A percentile compares a stretch with the other conserved stretches of the same genome.
Evolutionary conservation across 352 stramenopile genomes (phyloP).

Genomic region (Globisporangium cederbergense): DNA sequence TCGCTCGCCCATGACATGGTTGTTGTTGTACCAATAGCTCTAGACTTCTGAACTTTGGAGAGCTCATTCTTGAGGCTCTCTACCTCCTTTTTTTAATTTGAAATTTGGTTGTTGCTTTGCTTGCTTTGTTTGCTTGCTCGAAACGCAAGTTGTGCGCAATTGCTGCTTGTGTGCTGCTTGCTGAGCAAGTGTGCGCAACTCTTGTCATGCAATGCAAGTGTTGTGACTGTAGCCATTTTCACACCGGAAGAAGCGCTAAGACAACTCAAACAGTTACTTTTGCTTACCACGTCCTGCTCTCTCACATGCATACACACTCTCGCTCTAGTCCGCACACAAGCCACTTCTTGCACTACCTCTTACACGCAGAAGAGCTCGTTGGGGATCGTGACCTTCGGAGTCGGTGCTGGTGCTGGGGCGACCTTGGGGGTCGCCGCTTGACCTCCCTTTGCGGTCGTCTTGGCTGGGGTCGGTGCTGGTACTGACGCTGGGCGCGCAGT

Average conservation of each 20-base stretch:
- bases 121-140: background rate
- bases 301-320: background rate
- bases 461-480: constrained; percentile 14
- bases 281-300: background rate
- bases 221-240: too few species aligned
- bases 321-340: background rate
- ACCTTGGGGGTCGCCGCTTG: background rate
- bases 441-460: constrained; percentile 5
- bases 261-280: background rate
- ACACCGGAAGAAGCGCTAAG: too few species aligned
- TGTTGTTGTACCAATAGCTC: constrained; percentile 3
- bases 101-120: background rate
- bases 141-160: background rate
- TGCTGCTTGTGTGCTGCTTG: background rate
- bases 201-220: too few species aligned
- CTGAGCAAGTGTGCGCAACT: too few species aligned
- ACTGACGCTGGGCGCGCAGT: background rate
- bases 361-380: constrained; percentile 16
- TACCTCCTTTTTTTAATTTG: constrained; percentile 1
- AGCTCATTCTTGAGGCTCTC: background rate
- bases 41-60: background rate
- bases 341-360: background rate
- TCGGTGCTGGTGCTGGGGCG: constrained; percentile 7
- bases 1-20: too few species aligned
- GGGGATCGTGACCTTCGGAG: constrained; percentile 5